Conservation (phyloP, 306 rosid species). For the Vigna nakashimae region DNA sequence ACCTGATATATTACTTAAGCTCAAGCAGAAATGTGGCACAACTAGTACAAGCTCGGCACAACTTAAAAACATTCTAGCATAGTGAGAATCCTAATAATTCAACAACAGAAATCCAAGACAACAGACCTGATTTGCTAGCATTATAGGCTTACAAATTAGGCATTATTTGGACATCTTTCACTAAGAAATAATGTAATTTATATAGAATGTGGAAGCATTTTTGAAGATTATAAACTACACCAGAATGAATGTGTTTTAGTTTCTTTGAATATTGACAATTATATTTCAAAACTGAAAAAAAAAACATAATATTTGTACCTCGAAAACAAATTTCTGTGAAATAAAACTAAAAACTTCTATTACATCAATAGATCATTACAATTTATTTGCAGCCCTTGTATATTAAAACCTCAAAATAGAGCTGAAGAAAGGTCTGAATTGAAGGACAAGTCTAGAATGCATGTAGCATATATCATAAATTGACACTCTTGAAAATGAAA, state of each 20-base stretch:
- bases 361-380: neutral
- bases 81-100: neutral
- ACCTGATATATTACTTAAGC: neutral
- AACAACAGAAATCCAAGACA: neutral
- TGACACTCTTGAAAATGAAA: constrained; percentile 21
- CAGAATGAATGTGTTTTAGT: neutral
- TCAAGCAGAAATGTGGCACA: neutral
- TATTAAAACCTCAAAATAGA: constrained; percentile 5
- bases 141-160: neutral
- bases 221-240: constrained; percentile 1
- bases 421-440: neutral
- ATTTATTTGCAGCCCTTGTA: neutral
- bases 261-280: neutral
- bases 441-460: neutral
- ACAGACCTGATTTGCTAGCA: neutral
- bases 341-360: neutral
- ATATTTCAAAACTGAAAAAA: constrained; percentile 5
- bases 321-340: neutral
- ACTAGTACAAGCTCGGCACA: neutral
- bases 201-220: constrained; percentile 16
- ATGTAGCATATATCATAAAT: constrained; percentile 15
- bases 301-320: neutral
- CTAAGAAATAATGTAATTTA: neutral
- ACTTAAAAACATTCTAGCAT: neutral
- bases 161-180: constrained; percentile 7